Evolutionary conservation across 2,329 filamentous ascomycete species (phyloP), one percentile per base, ranked within the genome.

Genomic region (Paecilomyces sp.): DNA sequence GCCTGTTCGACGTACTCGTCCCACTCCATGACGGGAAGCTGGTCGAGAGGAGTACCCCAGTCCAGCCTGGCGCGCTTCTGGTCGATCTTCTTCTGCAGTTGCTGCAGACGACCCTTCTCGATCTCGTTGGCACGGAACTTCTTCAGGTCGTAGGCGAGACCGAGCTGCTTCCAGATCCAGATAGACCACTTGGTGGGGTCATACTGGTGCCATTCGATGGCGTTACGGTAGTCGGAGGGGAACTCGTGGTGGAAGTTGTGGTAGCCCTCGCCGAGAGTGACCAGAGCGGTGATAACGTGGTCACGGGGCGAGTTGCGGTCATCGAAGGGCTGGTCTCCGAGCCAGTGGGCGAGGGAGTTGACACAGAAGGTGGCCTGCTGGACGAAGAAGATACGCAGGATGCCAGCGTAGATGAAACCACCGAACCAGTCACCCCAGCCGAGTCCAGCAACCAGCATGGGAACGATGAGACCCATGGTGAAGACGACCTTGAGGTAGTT

Each of bases 221-320:
- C 91, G 74, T 95, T 95, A 74, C 91, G 90, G 85, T 94, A 95
- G 76, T 95, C 91, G 11, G 90, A 93, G 58, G 91, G 91, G 79
- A 95, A 95, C 76, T 95, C 91, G 83, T 95, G 91, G 79, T 95
- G 91, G 84, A 95, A 95, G 83, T 95, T 95, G 84, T 95, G 91
- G 80, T 95, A 95, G 31, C 91, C 91, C 78, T 92, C 91, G 55
- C 91, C 91, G 24, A 95, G 87, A 52, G 91, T 95, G 67, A 91
- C 87, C 18, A 95, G 79, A 53, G 91, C 91, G 50, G 91, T 95
- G 77, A 95, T 85, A 72, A 93, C 84, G 77, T 95, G 90, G 70
- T 95, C 91, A 74, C 91, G 88, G 64, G 91, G 91, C 62, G 89
- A 92, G 85, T 95, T 93, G 77, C 90, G 89, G 83, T 95, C 91